Percentiles rank a stretch among this genome's conserved stretches.
phyloP scores from a whole-genome alignment of 2,329 filamentous ascomycete genomes.

The Neopestalotiopsis sp. region DNA sequence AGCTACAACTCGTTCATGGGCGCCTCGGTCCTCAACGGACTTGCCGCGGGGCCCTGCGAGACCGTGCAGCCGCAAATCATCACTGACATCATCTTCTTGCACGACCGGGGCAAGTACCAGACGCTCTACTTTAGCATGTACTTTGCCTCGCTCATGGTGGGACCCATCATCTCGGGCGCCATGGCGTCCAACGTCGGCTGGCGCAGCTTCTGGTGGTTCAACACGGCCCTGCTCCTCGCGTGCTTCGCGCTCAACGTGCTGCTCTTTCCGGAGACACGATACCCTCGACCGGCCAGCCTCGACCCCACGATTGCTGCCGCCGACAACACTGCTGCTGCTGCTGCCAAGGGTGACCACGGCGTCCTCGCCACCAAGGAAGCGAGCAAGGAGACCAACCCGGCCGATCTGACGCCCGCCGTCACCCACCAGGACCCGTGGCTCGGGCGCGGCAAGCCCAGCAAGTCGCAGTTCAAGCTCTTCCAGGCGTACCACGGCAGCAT shows the following conservation, averaged over 20 bases:
- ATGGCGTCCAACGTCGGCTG: conserved; percentile 65
- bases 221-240: conserved; percentile 57
- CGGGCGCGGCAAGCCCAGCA: conserved; percentile 58
- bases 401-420: conserved; percentile 34
- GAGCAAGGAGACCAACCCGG: neutral
- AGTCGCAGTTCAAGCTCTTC: conserved; percentile 59
- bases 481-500: conserved; percentile 53
- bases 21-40: conserved; percentile 56
- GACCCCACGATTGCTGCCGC: conserved; percentile 19
- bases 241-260: conserved; percentile 58
- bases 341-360: neutral
- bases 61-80: conserved; percentile 67
- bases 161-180: conserved; percentile 45
- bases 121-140: conserved; percentile 63
- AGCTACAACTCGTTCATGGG: conserved; percentile 69
- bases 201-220: conserved; percentile 71
- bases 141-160: conserved; percentile 65
- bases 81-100: conserved; percentile 68
- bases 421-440: conserved; percentile 58
- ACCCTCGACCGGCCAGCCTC: conserved; percentile 48
- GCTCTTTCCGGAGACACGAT: conserved; percentile 68
- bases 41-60: conserved; percentile 67
- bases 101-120: conserved; percentile 63
- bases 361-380: neutral
- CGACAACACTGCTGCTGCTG: neutral